These are phyloP conservation scores for Penicillium sp. DNA, from an alignment of 2,329 filamentous ascomycete species.

Conservation along the genomic window DNA sequence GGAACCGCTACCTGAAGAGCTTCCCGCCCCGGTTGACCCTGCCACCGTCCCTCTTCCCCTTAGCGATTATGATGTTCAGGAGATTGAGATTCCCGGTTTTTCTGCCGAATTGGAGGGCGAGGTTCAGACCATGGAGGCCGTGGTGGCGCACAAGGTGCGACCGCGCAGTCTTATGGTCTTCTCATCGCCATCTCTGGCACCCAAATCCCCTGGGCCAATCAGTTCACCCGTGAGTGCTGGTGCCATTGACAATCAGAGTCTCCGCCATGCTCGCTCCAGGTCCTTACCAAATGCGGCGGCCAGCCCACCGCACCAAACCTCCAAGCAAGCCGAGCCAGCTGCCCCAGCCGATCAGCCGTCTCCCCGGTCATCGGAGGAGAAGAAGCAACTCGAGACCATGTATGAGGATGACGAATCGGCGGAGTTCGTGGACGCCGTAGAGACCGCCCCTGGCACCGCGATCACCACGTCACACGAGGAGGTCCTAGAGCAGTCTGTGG, in stretches of 20 bases:
- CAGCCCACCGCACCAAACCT: conserved; percentile 24
- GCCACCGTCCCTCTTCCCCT: conserved; percentile 41
- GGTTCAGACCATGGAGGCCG: conserved; percentile 44
- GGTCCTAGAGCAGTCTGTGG: conserved; percentile 15
- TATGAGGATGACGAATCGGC: conserved; percentile 43
- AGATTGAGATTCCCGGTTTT: conserved; percentile 80
- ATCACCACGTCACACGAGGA: conserved; percentile 26
- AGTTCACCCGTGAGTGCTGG: conserved; percentile 36
- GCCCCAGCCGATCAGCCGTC: conserved; percentile 28
- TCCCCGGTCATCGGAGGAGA: conserved; percentile 38
- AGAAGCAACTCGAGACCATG: conserved; percentile 45
- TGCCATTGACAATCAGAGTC: conserved; percentile 32
- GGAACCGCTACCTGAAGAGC: conserved; percentile 21
- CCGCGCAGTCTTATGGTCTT: conserved; percentile 52
- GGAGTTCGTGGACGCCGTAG: conserved; percentile 32
- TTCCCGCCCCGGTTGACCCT: conserved; percentile 36
- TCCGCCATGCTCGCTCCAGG: conserved; percentile 51
- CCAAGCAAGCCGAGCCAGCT: conserved; percentile 20
- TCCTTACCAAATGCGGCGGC: conserved; percentile 56
- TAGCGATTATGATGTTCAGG: conserved; percentile 51
- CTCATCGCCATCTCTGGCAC: conserved; percentile 38
- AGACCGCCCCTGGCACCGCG: conserved; percentile 28
- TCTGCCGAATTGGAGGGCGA: conserved; percentile 67
- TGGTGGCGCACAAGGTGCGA: conserved; percentile 50
- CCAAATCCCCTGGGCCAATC: conserved; percentile 36